Percentiles rank a stretch among this genome's conserved stretches.
These are phyloP conservation scores for Neonectria faginata DNA, from an alignment of 2,329 filamentous ascomycete genomes.

Conservation along the genomic window DNA sequence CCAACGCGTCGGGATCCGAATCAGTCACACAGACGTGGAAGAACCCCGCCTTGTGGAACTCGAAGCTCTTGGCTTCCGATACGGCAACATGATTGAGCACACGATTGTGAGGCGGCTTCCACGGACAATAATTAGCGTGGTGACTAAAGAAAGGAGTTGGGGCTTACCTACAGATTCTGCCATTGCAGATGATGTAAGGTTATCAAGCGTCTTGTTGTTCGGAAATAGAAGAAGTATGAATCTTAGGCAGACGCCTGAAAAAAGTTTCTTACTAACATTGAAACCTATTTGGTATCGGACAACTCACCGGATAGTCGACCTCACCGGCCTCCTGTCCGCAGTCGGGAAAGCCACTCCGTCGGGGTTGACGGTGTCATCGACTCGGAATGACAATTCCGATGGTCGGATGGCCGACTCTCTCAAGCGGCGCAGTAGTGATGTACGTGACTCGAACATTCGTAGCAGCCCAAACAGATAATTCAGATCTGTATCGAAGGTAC, in stretches of 20 bases:
- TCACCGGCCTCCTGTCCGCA: slow-evolving; percentile 4
- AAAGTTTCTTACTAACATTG: neutral
- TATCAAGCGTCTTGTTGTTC: neutral
- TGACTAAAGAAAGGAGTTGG: neutral
- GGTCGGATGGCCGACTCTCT: neutral
- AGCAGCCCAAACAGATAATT: no score
- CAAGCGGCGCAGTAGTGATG: neutral
- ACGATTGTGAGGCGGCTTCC: slow-evolving; percentile 18
- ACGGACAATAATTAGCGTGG: slow-evolving; percentile 6
- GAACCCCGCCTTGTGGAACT: slow-evolving; percentile 47
- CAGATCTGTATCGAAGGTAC: no score
- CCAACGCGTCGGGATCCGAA: slow-evolving; percentile 45
- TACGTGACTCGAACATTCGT: neutral
- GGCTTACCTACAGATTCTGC: slow-evolving; percentile 4
- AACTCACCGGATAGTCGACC: slow-evolving; percentile 7
- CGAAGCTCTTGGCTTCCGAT: slow-evolving; percentile 22
- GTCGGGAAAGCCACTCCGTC: slow-evolving; percentile 15
- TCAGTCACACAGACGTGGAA: slow-evolving; percentile 51
- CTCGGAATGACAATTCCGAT: slow-evolving; percentile 19
- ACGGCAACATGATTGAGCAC: slow-evolving; percentile 28
- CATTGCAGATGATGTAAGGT: slow-evolving; percentile 1
- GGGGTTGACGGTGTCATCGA: neutral
- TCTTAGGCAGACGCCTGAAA: neutral
- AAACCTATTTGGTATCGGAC: neutral
- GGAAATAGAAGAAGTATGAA: neutral